Base-by-base conservation (phyloP, 208 protist genomes). In the Wallacemonas sp. region DNA sequence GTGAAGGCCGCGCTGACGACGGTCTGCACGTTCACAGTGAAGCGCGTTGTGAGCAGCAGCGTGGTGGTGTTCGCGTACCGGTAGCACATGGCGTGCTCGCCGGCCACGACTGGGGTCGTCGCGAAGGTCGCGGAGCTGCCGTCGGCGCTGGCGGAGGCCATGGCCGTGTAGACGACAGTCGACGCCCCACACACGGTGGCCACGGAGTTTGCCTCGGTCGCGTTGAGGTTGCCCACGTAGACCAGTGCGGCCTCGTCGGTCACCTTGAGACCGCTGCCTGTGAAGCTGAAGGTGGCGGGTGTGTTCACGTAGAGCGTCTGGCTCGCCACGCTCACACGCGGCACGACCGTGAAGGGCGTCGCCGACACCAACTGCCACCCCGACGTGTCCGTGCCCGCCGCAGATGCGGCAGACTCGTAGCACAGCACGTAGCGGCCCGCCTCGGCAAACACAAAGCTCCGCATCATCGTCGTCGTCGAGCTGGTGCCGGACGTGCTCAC, bases 361-460 rank as follows among this genome's bases (percentile, higher is more conserved):
- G 44, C 11, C 17, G 86, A 84, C 65, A 90, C 75, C 19, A 83
- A 78, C 33, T 70, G 47, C 17, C 65, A 56, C 1, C 48, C 47
- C 19, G 65, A 66, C 12, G 43, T 47, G 21, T 39, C 56, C 4
- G 47, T 74, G 56, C 70, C 62, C 17, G 26, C 38, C n/a, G 14
- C 26, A 52, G 49, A 43, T 1, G 54, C 33, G 23, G 57, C 52
- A 1, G 85, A 55, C 44, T 70, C 60, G 76, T 88, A 93, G 74
- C 91, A 94, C 21, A 93, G 65, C 32, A 93, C 86, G 65, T 94
- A 96, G n/a, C 52, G 17, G 9, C 76, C 76, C 1, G 85, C 58
- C 26, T 36, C 24, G 8, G 27, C 65, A 64, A 94, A 93, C 26
- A 65, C 44, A 27, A 94, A 27, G 19, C 48, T 62, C 30, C 74